phyloP scores from a whole-genome alignment of 2,329 filamentous ascomycete genomes.

The Alternaria angustiovoidea region DNA sequence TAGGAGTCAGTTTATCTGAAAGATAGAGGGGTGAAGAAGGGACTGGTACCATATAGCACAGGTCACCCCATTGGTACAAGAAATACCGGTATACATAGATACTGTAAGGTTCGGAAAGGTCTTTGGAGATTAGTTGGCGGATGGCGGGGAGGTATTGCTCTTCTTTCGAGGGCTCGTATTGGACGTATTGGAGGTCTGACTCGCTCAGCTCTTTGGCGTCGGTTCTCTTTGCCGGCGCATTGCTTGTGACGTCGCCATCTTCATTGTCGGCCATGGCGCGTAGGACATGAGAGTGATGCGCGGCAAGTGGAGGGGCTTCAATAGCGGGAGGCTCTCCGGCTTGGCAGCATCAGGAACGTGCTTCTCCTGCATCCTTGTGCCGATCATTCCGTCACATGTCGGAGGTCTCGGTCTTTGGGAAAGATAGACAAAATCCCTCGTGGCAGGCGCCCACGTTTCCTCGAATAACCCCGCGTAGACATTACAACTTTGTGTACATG shows the following conservation, averaged over 20 bases:
- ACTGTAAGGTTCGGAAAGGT: conserved; percentile 97
- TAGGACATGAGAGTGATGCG: not conserved
- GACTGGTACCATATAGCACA: conserved; percentile 85
- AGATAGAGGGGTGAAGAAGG: not conserved
- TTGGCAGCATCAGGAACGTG: conserved; percentile 12
- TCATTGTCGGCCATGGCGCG: conserved; percentile 13
- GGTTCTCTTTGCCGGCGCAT: not conserved
- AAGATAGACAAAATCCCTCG: conserved; percentile 1
- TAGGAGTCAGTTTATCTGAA: conserved; percentile 40
- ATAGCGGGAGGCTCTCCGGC: conserved; percentile 9
- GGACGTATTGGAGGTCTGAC: conserved; percentile 63
- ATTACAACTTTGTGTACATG: conserved; percentile 30
- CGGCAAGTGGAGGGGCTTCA: conserved; percentile 8
- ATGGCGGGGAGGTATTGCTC: conserved; percentile 81
- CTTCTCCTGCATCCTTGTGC: conserved; percentile 6
- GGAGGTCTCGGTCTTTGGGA: conserved; percentile 8
- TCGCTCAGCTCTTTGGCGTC: conserved; percentile 8
- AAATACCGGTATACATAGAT: conserved; percentile 99
- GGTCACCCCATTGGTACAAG: conserved; percentile 93
- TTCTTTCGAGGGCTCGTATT: conserved; percentile 68
- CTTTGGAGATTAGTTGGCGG: conserved; percentile 90
- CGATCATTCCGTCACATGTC: conserved; percentile 26
- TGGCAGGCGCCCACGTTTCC: not conserved
- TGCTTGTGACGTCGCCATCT: not conserved
- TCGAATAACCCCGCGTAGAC: not conserved